phyloP scores from a whole-genome alignment of 257 asterid species.

The Verbena officinalis region DNA sequence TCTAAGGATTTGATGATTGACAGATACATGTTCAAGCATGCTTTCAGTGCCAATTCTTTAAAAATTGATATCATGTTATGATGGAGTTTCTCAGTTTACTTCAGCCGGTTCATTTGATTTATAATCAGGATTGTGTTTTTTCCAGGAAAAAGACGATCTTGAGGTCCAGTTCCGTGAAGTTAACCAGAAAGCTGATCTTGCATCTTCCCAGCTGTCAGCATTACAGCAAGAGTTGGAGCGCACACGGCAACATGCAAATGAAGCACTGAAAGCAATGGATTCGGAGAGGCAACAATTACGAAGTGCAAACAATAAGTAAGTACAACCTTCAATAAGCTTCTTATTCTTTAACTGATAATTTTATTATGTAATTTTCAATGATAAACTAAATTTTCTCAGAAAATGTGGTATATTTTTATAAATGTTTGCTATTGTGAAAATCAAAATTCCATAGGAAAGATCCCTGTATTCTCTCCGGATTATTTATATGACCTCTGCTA shows the following conservation, averaged over 20 bases:
- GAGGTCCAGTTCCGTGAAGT: slow-evolving; percentile 82
- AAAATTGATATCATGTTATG: slow-evolving; percentile 7
- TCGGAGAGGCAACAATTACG: slow-evolving; percentile 89
- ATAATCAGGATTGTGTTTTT: slow-evolving; percentile 27
- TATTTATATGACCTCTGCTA: slow-evolving; percentile 20
- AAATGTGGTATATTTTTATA: slow-evolving; percentile 12
- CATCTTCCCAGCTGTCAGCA: slow-evolving; percentile 77
- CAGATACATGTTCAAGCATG: slow-evolving; percentile 1
- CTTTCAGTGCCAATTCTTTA: slow-evolving; percentile 6
- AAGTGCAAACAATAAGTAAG: slow-evolving; percentile 94
- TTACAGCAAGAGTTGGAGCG: slow-evolving; percentile 93
- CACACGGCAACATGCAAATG: slow-evolving; percentile 84
- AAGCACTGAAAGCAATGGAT: slow-evolving; percentile 93
- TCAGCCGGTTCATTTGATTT: slow-evolving; percentile 43
- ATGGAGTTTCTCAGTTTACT: slow-evolving; percentile 15
- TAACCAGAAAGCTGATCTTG: slow-evolving; percentile 77
- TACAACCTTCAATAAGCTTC: slow-evolving; percentile 36
- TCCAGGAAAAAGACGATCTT: slow-evolving; percentile 96
- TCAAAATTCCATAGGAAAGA: slow-evolving; percentile 1
- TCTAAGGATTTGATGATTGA: slow-evolving; percentile 7
- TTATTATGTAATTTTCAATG: background rate
- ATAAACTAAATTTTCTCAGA: slow-evolving; percentile 5
- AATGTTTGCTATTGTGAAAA: slow-evolving; percentile 18
- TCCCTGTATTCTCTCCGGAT: slow-evolving; percentile 1
- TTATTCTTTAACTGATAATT: slow-evolving; percentile 7